Percentiles rank a stretch among this genome's conserved stretches.
Evolutionary conservation across 495 filamentous ascomycete species (phyloP).

Genomic region (Penicillium samsonianum): DNA sequence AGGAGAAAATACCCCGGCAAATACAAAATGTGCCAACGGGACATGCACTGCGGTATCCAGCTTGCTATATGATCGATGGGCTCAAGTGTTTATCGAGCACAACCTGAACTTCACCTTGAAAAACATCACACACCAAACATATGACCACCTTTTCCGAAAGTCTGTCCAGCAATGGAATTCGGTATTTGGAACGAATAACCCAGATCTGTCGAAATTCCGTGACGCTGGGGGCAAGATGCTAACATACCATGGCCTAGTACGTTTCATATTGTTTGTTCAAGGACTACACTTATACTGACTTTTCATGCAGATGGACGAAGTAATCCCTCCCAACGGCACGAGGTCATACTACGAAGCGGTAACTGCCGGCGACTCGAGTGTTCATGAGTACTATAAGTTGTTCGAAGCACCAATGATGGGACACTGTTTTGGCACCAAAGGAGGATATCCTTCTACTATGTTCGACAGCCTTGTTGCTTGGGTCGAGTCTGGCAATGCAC

Average conservation of each 20-base stretch:
- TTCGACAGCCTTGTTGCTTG: not conserved
- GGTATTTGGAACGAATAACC: not conserved
- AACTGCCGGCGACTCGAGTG: not conserved
- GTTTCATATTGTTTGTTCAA: not conserved
- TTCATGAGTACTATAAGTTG: not conserved
- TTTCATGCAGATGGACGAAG: conserved; percentile 2
- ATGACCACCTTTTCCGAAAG: not conserved
- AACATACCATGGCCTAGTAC: not conserved
- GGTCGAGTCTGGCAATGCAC: conserved; percentile 1
- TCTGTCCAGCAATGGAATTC: not conserved
- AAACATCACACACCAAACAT: not conserved
- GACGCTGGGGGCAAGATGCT: not conserved
- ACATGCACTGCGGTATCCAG: not conserved
- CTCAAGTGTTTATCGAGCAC: not conserved
- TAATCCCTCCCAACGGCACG: not conserved
- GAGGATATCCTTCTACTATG: not conserved
- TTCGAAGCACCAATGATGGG: not conserved
- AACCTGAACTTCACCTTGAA: not conserved
- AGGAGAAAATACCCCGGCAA: not conserved
- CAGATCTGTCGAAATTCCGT: not conserved
- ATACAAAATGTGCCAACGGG: not conserved
- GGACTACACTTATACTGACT: not conserved
- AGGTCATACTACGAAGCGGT: not conserved
- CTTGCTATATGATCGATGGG: not conserved
- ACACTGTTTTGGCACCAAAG: not conserved